Base-by-base conservation (phyloP, 371 early-diverging fungal genomes). In the Mucor indicus region DNA sequence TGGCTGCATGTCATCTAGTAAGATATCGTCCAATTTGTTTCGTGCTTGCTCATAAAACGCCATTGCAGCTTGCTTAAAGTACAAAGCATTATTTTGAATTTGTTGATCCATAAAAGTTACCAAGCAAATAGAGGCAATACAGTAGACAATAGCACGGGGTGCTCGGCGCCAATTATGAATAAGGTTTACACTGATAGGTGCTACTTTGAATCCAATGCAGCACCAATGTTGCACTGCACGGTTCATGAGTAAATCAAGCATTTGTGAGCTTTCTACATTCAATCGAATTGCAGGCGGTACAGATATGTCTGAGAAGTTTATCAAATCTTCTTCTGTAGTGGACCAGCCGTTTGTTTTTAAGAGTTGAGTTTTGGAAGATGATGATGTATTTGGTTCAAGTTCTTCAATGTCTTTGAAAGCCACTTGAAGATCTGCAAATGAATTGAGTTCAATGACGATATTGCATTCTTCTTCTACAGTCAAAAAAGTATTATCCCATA, bases 21-120 rank as follows among this genome's bases (percentile, higher is more conserved):
- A 22, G 8, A 57, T 44, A 36, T 62, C 62, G 25, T 60, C 61
- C 54, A 57, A 39, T 6, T 60, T 60, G 16, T 50, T 43, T 24
- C 55, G 45, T 4, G 65, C 65, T 47, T 65, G 57, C 20, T 53
- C 54, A 23, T 65, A 65, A 32, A 65, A 60, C 0, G 37, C 61
- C 37, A 60, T 41, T 0, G 65, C 60, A 1, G 49, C 54, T 17
- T 60, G 57, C 23, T 56, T 64, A 3, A 36, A 50, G 17, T 53
- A 57, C 4, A 39, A 4, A 33, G 6, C 35, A 33, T 33, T 15
- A 9, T 9, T n/a, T 38, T 38, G 10, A 3, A 17, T 23, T 23
- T 54, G 42, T 9, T 45, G 22, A 41, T 54, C 58, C 39, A 53
- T 57, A 32, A 60, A 47, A 7, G 57, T 65, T 0, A 60, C 60